Evolutionary conservation across 108 stramenopile genomes (phyloP), one percentile per base, ranked within the genome.

Genomic region (Halocafeteria seosinensis): DNA sequence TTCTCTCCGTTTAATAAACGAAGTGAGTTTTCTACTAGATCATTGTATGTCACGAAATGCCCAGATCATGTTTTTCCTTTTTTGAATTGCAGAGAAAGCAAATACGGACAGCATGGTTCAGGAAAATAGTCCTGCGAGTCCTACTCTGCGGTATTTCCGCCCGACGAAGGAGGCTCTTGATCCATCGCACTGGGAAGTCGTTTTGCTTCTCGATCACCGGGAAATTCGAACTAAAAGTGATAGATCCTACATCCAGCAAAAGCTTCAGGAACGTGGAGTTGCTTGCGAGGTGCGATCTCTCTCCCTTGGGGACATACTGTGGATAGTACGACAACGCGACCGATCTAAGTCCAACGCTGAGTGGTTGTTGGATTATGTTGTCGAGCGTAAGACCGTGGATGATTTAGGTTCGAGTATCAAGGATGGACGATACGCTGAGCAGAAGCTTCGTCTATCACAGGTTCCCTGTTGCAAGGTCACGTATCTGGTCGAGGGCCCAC

Each of bases 381-480:
- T 69, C 21, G 68, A 69, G 26, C 30, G 68, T 29, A 69, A 69
- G 26, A 13, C 17, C 31, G 38, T 69, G 13, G 31, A 5, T 11
- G 68, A 69, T 33, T 34, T 69, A 30, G 37, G 6, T 21, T 2
- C 3, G 0, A 57, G 53, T 4, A 69, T 69, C 23, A 27, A 63
- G 24, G 68, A 69, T 26, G 62, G 62, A 34, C 37, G 68, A 1
- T 69, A 69, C 62, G 17, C 17, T 21, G 68, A 69, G 25, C 68
- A 69, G 61, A 69, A 69, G 62, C 24, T 11, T n/a, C 61, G 68
- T 8, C 68, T 69, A 26, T 36, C 9, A 36, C 26, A 23, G n/a
- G 62, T 62, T 37, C 59, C 59, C 21, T 29, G 60, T 0, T 23
- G 13, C 42, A 30, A 36, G 24, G 63, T 69, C 50, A 50, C 63